These are phyloP conservation scores for Helenozyma baotianmanensis DNA, from an alignment of 805 yeast species.

Conservation along the genomic window DNA sequence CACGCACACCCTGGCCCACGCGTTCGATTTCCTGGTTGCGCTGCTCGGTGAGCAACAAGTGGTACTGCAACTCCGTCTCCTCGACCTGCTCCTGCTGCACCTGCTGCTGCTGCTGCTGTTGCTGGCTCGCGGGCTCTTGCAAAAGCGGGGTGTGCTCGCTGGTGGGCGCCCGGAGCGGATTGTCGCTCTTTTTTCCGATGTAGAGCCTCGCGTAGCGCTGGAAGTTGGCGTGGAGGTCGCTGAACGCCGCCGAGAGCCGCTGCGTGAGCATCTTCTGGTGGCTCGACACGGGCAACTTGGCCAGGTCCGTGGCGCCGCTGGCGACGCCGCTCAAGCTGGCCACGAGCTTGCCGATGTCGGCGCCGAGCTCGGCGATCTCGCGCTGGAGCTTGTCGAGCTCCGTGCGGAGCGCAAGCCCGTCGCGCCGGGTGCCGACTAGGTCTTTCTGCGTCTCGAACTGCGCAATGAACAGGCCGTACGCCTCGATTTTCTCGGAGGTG, in stretches of 20 bases:
- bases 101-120: constrained; percentile 27
- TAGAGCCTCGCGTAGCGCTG: constrained; percentile 42
- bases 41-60: constrained; percentile 61
- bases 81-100: constrained; percentile 38
- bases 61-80: constrained; percentile 55
- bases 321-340: constrained; percentile 26
- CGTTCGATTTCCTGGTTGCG: constrained; percentile 68
- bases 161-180: constrained; percentile 13
- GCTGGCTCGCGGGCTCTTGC: constrained; percentile 17
- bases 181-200: constrained; percentile 40
- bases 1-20: constrained; percentile 74
- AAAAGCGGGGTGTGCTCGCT: constrained; percentile 39
- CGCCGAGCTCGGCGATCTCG: constrained; percentile 28
- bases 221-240: constrained; percentile 44
- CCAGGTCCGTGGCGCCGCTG: constrained; percentile 16
- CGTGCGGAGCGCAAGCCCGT: constrained; percentile 32
- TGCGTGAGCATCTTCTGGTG: constrained; percentile 43
- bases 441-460: constrained; percentile 45
- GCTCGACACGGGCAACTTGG: constrained; percentile 30
- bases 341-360: constrained; percentile 29
- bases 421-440: constrained; percentile 52
- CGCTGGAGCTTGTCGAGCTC: constrained; percentile 29
- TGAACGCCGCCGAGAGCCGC: constrained; percentile 54
- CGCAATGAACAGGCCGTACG: constrained; percentile 47
- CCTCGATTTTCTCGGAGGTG: constrained; percentile 39